Conservation (phyloP, 2,329 filamentous ascomycete species). For the Phialophora expanda region DNA sequence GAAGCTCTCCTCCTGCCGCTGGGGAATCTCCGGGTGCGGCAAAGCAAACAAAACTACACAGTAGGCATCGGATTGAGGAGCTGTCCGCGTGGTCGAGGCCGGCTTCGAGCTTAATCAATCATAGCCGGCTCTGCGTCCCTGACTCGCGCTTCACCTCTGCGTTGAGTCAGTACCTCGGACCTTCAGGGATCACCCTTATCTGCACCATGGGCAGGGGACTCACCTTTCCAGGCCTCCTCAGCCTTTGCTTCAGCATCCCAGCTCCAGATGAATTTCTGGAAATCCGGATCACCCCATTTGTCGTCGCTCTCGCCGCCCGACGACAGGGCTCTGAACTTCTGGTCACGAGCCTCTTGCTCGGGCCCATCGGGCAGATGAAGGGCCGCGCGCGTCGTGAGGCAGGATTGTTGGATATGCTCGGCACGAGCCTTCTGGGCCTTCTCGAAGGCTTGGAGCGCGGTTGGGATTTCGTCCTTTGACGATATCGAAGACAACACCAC, state of each 20-base stretch:
- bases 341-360: conserved; percentile 42
- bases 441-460: conserved; percentile 54
- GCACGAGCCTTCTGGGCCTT: conserved; percentile 35
- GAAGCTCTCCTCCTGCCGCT: no score
- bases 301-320: conserved; percentile 58
- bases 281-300: conserved; percentile 73
- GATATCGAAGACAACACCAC: conserved; percentile 36
- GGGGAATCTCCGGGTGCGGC: no score
- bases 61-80: neutral
- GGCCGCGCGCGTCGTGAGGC: conserved; percentile 42
- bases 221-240: conserved; percentile 50
- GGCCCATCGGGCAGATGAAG: conserved; percentile 43
- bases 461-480: conserved; percentile 53
- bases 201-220: neutral
- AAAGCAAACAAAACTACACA: no score
- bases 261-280: conserved; percentile 69
- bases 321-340: conserved; percentile 60
- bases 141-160: conserved; percentile 10
- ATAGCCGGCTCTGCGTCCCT: conserved; percentile 21
- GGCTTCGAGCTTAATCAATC: neutral
- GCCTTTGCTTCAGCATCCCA: conserved; percentile 65
- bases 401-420: conserved; percentile 53
- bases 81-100: no score
- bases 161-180: neutral
- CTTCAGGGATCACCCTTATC: neutral